Percentiles rank a stretch among this genome's conserved stretches.
These are phyloP conservation scores for Neoconidiobolus thromboides DNA, from an alignment of 371 early-diverging fungal genomes.

Conservation along the genomic window DNA sequence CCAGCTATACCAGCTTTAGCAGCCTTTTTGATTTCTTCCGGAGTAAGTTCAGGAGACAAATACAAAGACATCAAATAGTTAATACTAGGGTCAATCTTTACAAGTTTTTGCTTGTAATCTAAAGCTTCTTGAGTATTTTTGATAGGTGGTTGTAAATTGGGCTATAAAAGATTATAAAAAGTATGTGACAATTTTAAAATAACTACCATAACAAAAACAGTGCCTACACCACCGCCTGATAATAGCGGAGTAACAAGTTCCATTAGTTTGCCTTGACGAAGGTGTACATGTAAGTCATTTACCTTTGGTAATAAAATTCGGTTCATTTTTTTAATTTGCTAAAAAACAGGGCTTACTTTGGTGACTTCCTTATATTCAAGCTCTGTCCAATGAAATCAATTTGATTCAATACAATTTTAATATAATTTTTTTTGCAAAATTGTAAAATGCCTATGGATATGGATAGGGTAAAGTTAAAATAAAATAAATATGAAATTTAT, in stretches of 20 bases:
- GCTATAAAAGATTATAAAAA: slow-evolving; percentile 23
- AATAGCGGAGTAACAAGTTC: slow-evolving; percentile 66
- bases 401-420: no score
- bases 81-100: slow-evolving; percentile 64
- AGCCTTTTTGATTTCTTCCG: slow-evolving; percentile 76
- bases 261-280: slow-evolving; percentile 88
- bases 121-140: slow-evolving; percentile 70
- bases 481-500: no score
- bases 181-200: neutral
- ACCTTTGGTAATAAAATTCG: slow-evolving; percentile 36
- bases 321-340: no score
- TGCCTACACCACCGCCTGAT: slow-evolving; percentile 61
- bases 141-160: slow-evolving; percentile 84
- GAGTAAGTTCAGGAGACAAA: slow-evolving; percentile 68
- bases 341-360: no score
- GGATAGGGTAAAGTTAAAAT: no score
- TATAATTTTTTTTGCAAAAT: no score
- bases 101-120: slow-evolving; percentile 58
- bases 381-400: no score
- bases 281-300: slow-evolving; percentile 85
- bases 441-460: no score
- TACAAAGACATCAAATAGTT: slow-evolving; percentile 88
- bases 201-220: slow-evolving; percentile 81
- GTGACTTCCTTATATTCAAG: no score
- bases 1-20: slow-evolving; percentile 70